Evolutionary conservation across 129 eudicot species (phyloP).

Genomic region (Centrapalus pauciflorus): DNA sequence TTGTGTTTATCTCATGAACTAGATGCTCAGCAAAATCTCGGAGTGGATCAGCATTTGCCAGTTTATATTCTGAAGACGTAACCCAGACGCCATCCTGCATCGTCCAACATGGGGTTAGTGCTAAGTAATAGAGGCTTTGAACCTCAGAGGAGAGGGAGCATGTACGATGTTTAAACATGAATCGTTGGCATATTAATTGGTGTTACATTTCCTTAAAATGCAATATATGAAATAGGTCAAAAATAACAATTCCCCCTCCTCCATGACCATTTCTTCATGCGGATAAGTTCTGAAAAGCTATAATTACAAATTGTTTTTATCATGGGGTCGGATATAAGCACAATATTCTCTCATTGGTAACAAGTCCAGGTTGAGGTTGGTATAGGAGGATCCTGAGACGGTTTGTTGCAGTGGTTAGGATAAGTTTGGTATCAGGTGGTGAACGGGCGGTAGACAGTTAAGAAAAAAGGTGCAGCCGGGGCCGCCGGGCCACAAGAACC

Average conservation of each 20-base stretch:
- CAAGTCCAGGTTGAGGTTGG: background rate
- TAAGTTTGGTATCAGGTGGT: background rate
- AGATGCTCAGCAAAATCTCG: constrained; percentile 63
- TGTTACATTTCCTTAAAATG: background rate
- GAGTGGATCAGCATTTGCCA: constrained; percentile 80
- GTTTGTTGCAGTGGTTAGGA: background rate
- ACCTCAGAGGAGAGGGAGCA: background rate
- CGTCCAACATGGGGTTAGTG: background rate
- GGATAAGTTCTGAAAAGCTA: background rate
- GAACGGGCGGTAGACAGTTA: background rate
- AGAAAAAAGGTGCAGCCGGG: background rate
- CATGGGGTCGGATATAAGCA: background rate
- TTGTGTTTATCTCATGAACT: constrained; percentile 65
- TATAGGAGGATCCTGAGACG: background rate
- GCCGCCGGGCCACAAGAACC: background rate
- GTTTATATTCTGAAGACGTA: constrained; percentile 49
- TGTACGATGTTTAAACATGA: background rate
- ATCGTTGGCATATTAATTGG: too few relatives aligned
- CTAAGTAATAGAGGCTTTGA: background rate
- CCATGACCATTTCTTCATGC: background rate
- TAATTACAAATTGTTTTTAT: background rate
- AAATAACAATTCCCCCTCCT: background rate
- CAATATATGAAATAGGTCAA: background rate
- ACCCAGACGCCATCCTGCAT: constrained; percentile 85
- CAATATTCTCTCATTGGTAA: background rate